A percentile compares a stretch with the other conserved stretches of the same genome.
Conservation (phyloP, 202 grass and related monocot species). For the Musa balbisiana region DNA sequence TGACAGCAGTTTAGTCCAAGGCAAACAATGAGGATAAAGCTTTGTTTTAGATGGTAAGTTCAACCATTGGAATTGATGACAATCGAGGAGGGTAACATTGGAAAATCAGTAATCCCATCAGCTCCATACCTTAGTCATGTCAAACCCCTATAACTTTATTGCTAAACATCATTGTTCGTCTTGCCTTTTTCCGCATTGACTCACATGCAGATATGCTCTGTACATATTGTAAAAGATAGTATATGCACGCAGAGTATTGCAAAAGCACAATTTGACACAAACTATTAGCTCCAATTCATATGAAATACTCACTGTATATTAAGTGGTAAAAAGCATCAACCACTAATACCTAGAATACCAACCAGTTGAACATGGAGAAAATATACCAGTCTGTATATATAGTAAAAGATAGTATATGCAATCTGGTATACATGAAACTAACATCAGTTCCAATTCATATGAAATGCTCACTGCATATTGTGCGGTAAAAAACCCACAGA, state of each 20-base stretch:
- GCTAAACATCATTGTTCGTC: neutral
- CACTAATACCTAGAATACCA: no score
- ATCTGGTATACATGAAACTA: no score
- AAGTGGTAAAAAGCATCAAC: no score
- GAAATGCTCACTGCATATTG: constrained; percentile 19
- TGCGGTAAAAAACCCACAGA: constrained; percentile 21
- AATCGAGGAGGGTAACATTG: neutral
- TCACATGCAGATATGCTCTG: neutral
- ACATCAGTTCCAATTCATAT: no score
- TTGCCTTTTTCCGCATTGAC: neutral
- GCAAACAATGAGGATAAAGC: neutral
- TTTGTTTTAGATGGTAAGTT: neutral
- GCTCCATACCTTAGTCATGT: neutral
- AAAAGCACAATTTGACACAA: no score
- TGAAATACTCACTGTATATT: no score
- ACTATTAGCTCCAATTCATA: no score
- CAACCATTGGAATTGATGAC: neutral
- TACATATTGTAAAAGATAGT: no score
- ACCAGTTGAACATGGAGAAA: no score
- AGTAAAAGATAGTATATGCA: no score
- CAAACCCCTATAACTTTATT: neutral
- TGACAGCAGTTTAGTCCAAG: neutral
- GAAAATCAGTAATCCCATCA: neutral
- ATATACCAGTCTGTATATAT: no score
- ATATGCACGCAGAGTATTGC: no score